Evolutionary conservation across 2,329 filamentous ascomycete genomes (phyloP).

Genomic region (Arthrobotrys sinensis): DNA sequence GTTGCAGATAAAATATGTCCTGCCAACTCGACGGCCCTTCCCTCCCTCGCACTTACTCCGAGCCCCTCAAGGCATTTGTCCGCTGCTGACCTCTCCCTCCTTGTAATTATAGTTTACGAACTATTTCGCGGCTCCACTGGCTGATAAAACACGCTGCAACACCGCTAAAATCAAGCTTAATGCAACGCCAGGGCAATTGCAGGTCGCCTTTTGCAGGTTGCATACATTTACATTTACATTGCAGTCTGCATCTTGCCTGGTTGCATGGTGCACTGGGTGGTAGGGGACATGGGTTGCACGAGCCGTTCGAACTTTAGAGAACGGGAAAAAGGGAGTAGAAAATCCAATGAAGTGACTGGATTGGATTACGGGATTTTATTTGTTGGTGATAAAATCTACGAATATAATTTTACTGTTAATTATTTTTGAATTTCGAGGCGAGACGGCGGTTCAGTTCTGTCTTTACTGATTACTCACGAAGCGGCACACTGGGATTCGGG

Average conservation of each 20-base stretch:
- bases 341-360: not conserved
- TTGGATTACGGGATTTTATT: conserved; percentile 4
- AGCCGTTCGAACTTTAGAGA: conserved; percentile 3
- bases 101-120: not conserved
- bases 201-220: conserved; percentile 29
- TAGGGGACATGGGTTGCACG: conserved; percentile 22
- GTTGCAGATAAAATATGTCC: not conserved
- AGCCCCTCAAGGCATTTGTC: conserved; percentile 12
- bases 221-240: conserved; percentile 29
- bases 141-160: not conserved
- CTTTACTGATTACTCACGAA: not conserved
- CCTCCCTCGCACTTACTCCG: conserved; percentile 14
- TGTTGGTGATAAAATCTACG: not conserved
- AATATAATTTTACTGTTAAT: conserved; percentile 5
- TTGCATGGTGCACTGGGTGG: conserved; percentile 26
- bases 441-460: not conserved
- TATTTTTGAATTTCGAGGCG: not conserved
- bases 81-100: conserved; percentile 1
- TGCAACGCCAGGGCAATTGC: conserved; percentile 28
- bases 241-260: conserved; percentile 38
- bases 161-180: conserved; percentile 22
- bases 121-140: not conserved
- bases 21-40: conserved; percentile 4
- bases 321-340: not conserved
- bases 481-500: not conserved